phyloP scores from a whole-genome alignment of 2,329 filamentous ascomycete species.

The Microdochium nivale region DNA sequence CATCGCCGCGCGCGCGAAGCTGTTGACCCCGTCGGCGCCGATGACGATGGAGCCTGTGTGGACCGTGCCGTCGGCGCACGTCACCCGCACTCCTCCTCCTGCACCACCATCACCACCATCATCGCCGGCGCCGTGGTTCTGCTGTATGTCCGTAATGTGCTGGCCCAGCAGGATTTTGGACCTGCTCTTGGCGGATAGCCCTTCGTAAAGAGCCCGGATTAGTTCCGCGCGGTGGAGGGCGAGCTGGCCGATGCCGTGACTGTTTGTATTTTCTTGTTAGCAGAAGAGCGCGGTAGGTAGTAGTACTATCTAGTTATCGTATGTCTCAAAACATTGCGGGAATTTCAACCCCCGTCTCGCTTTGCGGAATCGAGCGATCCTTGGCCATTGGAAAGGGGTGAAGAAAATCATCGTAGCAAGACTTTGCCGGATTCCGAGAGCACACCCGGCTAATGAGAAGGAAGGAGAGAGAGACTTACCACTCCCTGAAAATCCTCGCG shows the following conservation, averaged over 20 bases:
- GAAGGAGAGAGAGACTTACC: background rate
- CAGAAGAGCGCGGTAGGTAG: too few species aligned
- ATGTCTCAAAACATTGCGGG: too few species aligned
- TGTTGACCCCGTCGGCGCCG: background rate
- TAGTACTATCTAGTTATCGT: too few species aligned
- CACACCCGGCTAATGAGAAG: too few species aligned
- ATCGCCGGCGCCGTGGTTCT: background rate
- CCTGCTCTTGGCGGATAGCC: background rate
- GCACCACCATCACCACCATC: background rate
- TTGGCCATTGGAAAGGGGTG: too few species aligned
- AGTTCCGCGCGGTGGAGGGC: background rate
- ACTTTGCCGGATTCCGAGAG: too few species aligned
- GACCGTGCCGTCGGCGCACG: background rate
- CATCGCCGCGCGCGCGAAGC: background rate
- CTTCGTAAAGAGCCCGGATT: background rate
- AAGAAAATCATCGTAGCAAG: too few species aligned
- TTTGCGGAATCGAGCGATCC: too few species aligned
- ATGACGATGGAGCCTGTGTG: background rate
- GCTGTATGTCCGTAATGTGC: background rate
- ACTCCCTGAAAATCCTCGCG: background rate
- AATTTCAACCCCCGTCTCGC: too few species aligned
- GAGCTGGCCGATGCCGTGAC: background rate
- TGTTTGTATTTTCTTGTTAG: background rate
- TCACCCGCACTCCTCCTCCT: background rate
- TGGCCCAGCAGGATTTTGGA: background rate